Evolutionary conservation across 305 asterid genomes (phyloP).

Genomic region (Plantago rigida): DNA sequence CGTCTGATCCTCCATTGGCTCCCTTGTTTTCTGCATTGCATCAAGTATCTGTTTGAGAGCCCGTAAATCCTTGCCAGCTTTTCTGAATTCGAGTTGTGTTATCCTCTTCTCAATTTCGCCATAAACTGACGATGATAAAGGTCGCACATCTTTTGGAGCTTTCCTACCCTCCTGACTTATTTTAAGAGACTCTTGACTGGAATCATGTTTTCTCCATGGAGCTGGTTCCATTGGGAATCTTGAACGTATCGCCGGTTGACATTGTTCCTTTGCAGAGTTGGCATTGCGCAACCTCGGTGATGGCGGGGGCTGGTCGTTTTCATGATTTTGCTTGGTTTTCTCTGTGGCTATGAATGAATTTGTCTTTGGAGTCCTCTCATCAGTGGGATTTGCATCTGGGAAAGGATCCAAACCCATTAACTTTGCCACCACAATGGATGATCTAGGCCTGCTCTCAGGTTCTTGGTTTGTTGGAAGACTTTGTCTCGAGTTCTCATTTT

Average conservation of each 20-base stretch:
- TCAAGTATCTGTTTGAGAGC: conserved; percentile 86
- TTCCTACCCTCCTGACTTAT: conserved; percentile 34
- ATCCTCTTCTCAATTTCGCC: conserved; percentile 81
- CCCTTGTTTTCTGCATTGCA: conserved; percentile 67
- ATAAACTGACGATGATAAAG: conserved; percentile 54
- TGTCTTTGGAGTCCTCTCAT: conserved; percentile 32
- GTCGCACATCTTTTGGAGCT: conserved; percentile 29
- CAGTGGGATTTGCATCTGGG: conserved; percentile 37
- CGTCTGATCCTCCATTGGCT: conserved; percentile 39
- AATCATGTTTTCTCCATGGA: conserved; percentile 63
- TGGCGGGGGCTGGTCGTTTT: conserved; percentile 36
- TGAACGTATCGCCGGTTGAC: conserved; percentile 34
- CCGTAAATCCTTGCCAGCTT: conserved; percentile 79
- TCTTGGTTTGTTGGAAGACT: conserved; percentile 31
- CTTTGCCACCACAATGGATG: conserved; percentile 69
- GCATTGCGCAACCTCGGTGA: conserved; percentile 28
- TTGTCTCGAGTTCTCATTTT: conserved; percentile 29
- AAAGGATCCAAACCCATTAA: conserved; percentile 81
- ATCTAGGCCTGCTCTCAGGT: conserved; percentile 42
- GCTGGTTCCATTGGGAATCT: conserved; percentile 69
- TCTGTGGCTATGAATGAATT: conserved; percentile 28
- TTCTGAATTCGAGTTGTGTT: conserved; percentile 65
- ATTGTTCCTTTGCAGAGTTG: conserved; percentile 29
- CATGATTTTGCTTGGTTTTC: conserved; percentile 36
- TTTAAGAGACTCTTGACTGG: conserved; percentile 37